phyloP scores from a whole-genome alignment of 176 grass and related monocot species.

The Tillandsia leiboldiana region DNA sequence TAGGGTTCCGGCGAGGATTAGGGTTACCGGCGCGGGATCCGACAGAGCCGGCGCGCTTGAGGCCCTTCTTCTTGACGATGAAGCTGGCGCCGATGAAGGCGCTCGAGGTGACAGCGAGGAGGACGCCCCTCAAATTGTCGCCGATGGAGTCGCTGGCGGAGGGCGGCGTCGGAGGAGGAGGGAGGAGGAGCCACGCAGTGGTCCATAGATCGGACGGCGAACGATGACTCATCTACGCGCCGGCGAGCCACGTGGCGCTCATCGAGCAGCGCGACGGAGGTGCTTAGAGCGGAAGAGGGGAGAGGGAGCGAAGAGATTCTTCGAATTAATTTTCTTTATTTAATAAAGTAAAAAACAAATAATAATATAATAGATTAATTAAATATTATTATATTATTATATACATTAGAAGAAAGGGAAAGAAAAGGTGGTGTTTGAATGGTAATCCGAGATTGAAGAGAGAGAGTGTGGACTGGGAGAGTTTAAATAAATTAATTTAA shows the following conservation, averaged over 20 bases:
- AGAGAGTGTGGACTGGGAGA: too few relatives aligned
- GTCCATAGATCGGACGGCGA: slow-evolving; percentile 2
- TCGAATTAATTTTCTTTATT: too few relatives aligned
- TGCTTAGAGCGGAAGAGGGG: background rate
- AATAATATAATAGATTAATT: too few relatives aligned
- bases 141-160: slow-evolving; percentile 52
- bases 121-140: slow-evolving; percentile 76
- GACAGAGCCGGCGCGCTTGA: slow-evolving; percentile 58
- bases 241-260: background rate
- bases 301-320: background rate
- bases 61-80: slow-evolving; percentile 96
- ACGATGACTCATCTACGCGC: background rate
- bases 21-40: slow-evolving; percentile 64
- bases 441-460: too few relatives aligned
- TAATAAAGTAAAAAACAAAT: too few relatives aligned
- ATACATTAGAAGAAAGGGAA: too few relatives aligned
- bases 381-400: too few relatives aligned
- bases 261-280: background rate
- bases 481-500: too few relatives aligned
- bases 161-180: background rate
- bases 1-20: background rate
- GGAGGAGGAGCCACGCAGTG: too few relatives aligned
- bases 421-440: too few relatives aligned
- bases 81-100: slow-evolving; percentile 97
- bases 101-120: slow-evolving; percentile 77